These are phyloP conservation scores for Podospora anserina DNA, from an alignment of 495 filamentous ascomycete species.

Conservation along the genomic window DNA sequence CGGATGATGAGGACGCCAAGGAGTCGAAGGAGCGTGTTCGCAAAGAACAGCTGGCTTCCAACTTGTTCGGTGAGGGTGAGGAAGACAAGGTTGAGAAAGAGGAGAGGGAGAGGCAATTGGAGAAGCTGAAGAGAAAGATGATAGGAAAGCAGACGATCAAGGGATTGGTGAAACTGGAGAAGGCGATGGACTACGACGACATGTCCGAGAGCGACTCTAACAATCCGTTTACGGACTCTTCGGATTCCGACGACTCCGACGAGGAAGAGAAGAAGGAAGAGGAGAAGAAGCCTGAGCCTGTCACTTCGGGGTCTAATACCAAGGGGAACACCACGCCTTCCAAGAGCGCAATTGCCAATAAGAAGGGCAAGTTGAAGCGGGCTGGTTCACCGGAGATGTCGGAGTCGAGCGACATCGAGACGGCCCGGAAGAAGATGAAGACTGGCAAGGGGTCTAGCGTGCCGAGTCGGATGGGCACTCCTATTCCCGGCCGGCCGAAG, in stretches of 20 bases:
- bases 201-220: slow-evolving; percentile 50
- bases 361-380: slow-evolving; percentile 75
- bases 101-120: slow-evolving; percentile 64
- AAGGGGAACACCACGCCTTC: slow-evolving; percentile 76
- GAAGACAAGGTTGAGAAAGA: slow-evolving; percentile 83
- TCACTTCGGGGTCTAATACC: slow-evolving; percentile 58
- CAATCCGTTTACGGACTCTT: slow-evolving; percentile 61
- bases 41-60: slow-evolving; percentile 80
- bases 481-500: slow-evolving; percentile 55
- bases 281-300: slow-evolving; percentile 65
- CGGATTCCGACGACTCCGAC: slow-evolving; percentile 38
- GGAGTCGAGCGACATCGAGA: slow-evolving; percentile 85
- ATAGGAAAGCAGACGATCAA: slow-evolving; percentile 75
- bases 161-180: slow-evolving; percentile 76
- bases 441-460: slow-evolving; percentile 56
- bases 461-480: slow-evolving; percentile 48
- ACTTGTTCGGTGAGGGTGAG: slow-evolving; percentile 78
- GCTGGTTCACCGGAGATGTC: slow-evolving; percentile 83
- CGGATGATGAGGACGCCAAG: slow-evolving; percentile 83
- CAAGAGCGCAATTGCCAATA: slow-evolving; percentile 51
- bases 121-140: slow-evolving; percentile 62
- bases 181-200: slow-evolving; percentile 79
- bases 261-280: slow-evolving; percentile 63
- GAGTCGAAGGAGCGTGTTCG: slow-evolving; percentile 82
- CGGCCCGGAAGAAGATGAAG: slow-evolving; percentile 82